These are phyloP conservation scores for Corymbia citriodora DNA, from an alignment of 441 rosid genomes.

Conservation along the genomic window DNA sequence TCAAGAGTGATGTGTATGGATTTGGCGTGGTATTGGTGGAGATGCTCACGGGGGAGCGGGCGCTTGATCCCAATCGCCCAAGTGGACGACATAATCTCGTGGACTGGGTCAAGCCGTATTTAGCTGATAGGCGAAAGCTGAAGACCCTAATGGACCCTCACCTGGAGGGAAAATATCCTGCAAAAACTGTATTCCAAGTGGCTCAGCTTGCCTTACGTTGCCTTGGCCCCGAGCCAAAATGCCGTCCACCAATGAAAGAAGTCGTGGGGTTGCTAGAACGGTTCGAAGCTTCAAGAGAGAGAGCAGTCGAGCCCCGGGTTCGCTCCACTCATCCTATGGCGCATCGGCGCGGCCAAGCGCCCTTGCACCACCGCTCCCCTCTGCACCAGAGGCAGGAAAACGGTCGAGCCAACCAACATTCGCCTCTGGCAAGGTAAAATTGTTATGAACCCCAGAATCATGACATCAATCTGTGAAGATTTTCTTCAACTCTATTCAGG, in stretches of 20 bases:
- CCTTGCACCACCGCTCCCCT: slow-evolving; percentile 45
- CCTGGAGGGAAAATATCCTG: not conserved
- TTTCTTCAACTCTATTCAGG: not conserved
- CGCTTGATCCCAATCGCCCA: not conserved
- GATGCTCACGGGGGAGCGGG: not conserved
- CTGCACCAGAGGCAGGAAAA: slow-evolving; percentile 36
- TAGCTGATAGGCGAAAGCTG: not conserved
- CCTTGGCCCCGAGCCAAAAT: not conserved
- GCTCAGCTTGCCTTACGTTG: not conserved
- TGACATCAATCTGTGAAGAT: not conserved
- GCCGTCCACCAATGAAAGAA: not conserved
- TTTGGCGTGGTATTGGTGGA: not conserved
- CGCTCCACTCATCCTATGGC: not conserved
- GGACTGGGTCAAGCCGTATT: not conserved
- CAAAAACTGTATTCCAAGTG: not conserved
- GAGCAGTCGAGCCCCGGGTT: not conserved
- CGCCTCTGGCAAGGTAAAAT: slow-evolving; percentile 1
- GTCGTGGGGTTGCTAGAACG: not conserved
- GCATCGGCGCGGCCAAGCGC: slow-evolving; percentile 30
- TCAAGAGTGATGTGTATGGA: not conserved
- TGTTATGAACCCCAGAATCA: not conserved
- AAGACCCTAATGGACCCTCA: not conserved
- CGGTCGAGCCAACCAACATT: slow-evolving; percentile 20
- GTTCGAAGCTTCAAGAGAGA: not conserved
- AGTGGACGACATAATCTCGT: not conserved